These are phyloP conservation scores for Macrophomina tecta DNA, from an alignment of 2,329 filamentous ascomycete genomes.

Conservation along the genomic window DNA sequence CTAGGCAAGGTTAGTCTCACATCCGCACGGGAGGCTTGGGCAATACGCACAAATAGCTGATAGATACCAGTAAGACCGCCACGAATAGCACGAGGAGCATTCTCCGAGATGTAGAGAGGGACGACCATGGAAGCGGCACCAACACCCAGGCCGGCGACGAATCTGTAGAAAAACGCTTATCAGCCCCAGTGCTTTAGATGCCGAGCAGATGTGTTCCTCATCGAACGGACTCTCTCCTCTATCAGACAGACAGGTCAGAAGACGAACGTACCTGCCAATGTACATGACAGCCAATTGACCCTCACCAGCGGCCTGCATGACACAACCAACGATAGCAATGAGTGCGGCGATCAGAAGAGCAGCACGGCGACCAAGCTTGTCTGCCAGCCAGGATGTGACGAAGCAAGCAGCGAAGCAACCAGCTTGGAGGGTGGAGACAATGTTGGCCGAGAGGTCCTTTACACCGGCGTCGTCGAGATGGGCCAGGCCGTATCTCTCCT, in stretches of 20 bases:
- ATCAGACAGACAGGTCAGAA: not conserved
- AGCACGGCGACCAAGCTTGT: slow-evolving; percentile 61
- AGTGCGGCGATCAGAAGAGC: slow-evolving; percentile 63
- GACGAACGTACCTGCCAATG: slow-evolving; percentile 60
- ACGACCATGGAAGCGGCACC: slow-evolving; percentile 63
- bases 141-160: slow-evolving; percentile 61
- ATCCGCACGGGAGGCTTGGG: not conserved
- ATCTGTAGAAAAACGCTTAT: slow-evolving; percentile 36
- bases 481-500: slow-evolving; percentile 43
- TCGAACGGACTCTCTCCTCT: not conserved
- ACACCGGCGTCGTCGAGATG: slow-evolving; percentile 44
- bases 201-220: not conserved
- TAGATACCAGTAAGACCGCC: slow-evolving; percentile 66
- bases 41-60: slow-evolving; percentile 56
- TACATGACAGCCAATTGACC: slow-evolving; percentile 69
- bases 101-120: slow-evolving; percentile 67
- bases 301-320: slow-evolving; percentile 68
- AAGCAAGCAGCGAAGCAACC: slow-evolving; percentile 70
- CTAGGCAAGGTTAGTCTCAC: not conserved
- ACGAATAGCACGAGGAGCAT: slow-evolving; percentile 63
- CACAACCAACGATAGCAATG: slow-evolving; percentile 65
- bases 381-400: slow-evolving; percentile 60
- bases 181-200: not conserved
- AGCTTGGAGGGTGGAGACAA: slow-evolving; percentile 73
- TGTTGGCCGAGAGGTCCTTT: slow-evolving; percentile 67